Evolutionary conservation across 1,284 basidiomycete species (phyloP).

Genomic region (Microbotryum lychnidis-dioicae): DNA sequence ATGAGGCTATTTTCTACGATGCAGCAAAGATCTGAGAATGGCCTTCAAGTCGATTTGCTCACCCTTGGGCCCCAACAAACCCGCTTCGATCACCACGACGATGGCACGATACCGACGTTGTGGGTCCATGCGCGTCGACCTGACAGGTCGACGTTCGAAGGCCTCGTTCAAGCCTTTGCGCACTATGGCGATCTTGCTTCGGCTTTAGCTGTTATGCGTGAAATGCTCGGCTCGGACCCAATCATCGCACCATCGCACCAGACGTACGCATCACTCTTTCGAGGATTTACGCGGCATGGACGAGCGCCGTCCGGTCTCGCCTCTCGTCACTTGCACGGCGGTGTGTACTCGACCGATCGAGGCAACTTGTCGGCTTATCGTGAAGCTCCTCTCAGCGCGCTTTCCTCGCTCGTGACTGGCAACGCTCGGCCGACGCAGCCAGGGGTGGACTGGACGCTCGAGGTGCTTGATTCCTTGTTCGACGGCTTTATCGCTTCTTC

Average conservation of each 20-base stretch:
- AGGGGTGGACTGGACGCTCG: constrained; percentile 9
- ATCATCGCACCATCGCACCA: constrained; percentile 1
- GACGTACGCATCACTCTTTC: constrained; percentile 21
- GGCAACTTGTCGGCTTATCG: no score
- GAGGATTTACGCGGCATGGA: constrained; percentile 18
- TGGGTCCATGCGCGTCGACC: constrained; percentile 7
- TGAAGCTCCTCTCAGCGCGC: not conserved
- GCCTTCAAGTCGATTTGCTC: constrained; percentile 7
- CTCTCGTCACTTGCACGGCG: not conserved
- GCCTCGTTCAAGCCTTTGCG: constrained; percentile 18
- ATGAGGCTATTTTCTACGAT: constrained; percentile 15
- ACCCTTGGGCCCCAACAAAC: not conserved
- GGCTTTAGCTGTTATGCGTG: constrained; percentile 15
- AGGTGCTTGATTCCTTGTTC: constrained; percentile 12
- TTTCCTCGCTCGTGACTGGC: not conserved
- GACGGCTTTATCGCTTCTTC: constrained; percentile 20
- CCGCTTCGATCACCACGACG: not conserved
- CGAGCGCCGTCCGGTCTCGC: not conserved
- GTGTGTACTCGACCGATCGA: no score
- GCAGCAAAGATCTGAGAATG: not conserved
- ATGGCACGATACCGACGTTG: not conserved
- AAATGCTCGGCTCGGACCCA: constrained; percentile 1
- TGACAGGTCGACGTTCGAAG: constrained; percentile 3
- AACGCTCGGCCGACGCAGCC: not conserved
- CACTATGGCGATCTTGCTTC: constrained; percentile 17